Evolutionary conservation across 306 rosid genomes (phyloP).

Genomic region (Erythrophleum fordii): DNA sequence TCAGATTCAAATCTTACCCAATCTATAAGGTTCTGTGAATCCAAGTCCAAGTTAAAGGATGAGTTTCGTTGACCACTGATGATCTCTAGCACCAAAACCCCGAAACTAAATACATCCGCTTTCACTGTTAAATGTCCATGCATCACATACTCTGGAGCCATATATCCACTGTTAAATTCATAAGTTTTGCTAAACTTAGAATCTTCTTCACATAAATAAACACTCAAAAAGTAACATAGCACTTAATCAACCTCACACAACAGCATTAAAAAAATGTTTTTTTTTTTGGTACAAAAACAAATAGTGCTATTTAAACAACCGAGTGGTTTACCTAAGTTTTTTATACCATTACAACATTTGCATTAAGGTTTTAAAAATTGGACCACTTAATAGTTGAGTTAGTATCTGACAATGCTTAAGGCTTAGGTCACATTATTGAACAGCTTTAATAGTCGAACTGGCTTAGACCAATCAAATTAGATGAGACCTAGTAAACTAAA

Average conservation of each 20-base stretch:
- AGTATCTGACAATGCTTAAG: no score
- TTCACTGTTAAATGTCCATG: slow-evolving; percentile 56
- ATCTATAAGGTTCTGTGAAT: slow-evolving; percentile 6
- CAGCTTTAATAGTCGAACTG: no score
- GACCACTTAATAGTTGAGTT: no score
- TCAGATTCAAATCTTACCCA: slow-evolving; percentile 15
- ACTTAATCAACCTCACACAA: not conserved
- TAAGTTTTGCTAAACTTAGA: not conserved
- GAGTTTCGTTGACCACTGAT: slow-evolving; percentile 59
- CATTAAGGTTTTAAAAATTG: no score
- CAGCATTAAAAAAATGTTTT: no score
- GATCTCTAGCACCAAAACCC: slow-evolving; percentile 68
- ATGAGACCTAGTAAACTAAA: no score
- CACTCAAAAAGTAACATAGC: not conserved
- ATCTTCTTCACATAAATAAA: not conserved
- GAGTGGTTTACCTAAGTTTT: no score
- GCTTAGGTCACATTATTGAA: no score
- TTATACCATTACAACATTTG: no score
- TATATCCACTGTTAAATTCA: slow-evolving; percentile 58
- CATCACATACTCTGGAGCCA: slow-evolving; percentile 79
- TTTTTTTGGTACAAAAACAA: no score
- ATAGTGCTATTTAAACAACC: no score
- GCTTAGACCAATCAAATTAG: no score
- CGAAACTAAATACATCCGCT: slow-evolving; percentile 72
- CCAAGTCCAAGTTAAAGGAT: not conserved